These are phyloP conservation scores for Penicillium bialowiezense DNA, from an alignment of 495 filamentous ascomycete species.

Conservation along the genomic window DNA sequence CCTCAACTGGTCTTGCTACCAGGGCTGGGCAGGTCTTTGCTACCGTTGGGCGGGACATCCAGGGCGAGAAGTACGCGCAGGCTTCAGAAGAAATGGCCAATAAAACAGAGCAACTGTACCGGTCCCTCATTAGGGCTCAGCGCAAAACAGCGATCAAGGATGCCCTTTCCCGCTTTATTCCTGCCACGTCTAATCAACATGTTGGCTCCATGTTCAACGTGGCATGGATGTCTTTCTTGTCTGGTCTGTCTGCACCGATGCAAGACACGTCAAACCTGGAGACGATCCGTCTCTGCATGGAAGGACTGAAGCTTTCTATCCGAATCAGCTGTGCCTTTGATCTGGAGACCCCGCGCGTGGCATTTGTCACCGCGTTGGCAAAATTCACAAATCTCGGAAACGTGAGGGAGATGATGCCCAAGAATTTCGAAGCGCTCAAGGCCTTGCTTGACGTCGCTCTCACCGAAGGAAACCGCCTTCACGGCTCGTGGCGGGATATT, in stretches of 20 bases:
- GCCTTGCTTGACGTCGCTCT: conserved; percentile 86
- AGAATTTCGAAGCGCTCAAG: conserved; percentile 93
- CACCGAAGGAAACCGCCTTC: conserved; percentile 85
- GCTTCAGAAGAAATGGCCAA: conserved; percentile 94
- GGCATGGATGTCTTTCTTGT: conserved; percentile 98
- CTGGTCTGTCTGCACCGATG: conserved; percentile 83
- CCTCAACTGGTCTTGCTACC: conserved; percentile 68
- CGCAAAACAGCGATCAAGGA: conserved; percentile 68
- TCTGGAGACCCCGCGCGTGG: conserved; percentile 81
- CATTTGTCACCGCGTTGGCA: conserved; percentile 90
- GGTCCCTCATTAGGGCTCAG: conserved; percentile 82
- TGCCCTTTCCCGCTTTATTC: conserved; percentile 74
- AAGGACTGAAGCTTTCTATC: conserved; percentile 90
- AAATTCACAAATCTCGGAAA: conserved; percentile 96
- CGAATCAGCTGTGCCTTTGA: conserved; percentile 92
- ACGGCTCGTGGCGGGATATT: conserved; percentile 90
- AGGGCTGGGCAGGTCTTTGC: conserved; percentile 86
- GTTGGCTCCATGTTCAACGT: conserved; percentile 99
- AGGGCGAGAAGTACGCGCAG: conserved; percentile 88
- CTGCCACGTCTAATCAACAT: conserved; percentile 88
- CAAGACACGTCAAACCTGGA: conserved; percentile 90
- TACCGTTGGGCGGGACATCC: conserved; percentile 85
- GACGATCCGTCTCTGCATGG: conserved; percentile 86
- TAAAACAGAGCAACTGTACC: conserved; percentile 86
- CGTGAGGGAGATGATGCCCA: conserved; percentile 88